Evolutionary conservation across 495 filamentous ascomycete species (phyloP).

Genomic region (Podospora anserina): DNA sequence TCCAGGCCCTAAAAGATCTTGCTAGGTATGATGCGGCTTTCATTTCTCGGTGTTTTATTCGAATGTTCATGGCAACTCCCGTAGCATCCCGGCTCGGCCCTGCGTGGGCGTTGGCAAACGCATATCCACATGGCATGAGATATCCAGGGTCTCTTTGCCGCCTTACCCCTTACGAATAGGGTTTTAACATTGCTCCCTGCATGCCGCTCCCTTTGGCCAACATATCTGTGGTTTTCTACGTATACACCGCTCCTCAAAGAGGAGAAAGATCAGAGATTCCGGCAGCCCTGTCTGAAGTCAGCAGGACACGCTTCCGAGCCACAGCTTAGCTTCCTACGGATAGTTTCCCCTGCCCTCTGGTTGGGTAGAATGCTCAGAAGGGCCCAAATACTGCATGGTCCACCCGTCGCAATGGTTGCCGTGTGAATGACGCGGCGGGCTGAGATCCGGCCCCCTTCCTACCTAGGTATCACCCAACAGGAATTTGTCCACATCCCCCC

Average conservation of each 20-base stretch:
- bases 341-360: neutral
- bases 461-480: neutral
- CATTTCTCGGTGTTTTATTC: neutral
- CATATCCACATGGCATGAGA: neutral
- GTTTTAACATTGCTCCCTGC: neutral
- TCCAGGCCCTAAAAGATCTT: constrained; percentile 48
- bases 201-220: neutral
- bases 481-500: neutral
- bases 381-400: neutral
- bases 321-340: neutral
- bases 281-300: neutral
- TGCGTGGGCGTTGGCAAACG: neutral
- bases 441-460: neutral
- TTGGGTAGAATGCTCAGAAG: neutral
- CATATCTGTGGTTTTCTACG: neutral
- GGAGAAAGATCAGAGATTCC: neutral
- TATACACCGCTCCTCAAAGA: neutral
- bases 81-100: neutral
- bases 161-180: neutral
- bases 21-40: constrained; percentile 42
- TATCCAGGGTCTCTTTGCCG: neutral
- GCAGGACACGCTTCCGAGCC: neutral
- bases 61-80: neutral
- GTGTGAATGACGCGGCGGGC: neutral
- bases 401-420: neutral